A percentile compares a stretch with the other conserved stretches of the same genome.
Evolutionary conservation across 2,329 filamentous ascomycete genomes (phyloP).

Genomic region (Colletotrichum sp.): DNA sequence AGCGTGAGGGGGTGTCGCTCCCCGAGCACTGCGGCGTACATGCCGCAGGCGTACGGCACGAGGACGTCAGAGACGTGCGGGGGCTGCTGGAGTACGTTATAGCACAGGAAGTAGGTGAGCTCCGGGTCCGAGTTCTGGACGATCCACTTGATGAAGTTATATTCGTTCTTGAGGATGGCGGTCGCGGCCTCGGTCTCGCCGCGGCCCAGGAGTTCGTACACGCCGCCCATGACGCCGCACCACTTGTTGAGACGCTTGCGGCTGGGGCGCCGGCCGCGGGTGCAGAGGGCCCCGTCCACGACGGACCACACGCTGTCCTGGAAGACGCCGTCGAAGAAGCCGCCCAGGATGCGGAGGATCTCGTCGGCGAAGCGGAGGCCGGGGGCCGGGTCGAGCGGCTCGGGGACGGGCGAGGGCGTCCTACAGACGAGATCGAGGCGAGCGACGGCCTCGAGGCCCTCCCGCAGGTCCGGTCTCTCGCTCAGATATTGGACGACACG

Average conservation of each 20-base stretch:
- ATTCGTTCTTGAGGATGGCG: neutral
- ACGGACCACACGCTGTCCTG: neutral
- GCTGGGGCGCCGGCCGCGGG: neutral
- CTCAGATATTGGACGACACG: neutral
- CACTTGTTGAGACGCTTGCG: neutral
- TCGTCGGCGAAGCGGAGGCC: neutral
- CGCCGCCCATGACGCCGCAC: accelerated
- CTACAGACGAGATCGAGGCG: neutral
- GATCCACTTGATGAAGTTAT: neutral
- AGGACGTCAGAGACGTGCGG: neutral
- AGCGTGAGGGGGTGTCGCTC: neutral
- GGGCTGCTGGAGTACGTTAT: neutral
- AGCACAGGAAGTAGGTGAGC: neutral
- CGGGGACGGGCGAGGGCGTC: neutral
- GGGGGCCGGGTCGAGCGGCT: accelerated
- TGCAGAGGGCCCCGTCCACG: neutral
- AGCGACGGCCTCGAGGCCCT: neutral
- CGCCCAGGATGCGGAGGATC: neutral
- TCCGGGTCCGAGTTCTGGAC: neutral
- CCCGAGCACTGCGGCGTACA: neutral
- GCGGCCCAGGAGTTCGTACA: accelerated
- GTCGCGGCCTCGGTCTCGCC: neutral
- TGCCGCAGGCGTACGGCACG: neutral
- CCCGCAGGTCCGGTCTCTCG: neutral
- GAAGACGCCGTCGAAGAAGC: neutral